phyloP scores from a whole-genome alignment of 2,329 filamentous ascomycete species.

The Talaromyces sp. region DNA sequence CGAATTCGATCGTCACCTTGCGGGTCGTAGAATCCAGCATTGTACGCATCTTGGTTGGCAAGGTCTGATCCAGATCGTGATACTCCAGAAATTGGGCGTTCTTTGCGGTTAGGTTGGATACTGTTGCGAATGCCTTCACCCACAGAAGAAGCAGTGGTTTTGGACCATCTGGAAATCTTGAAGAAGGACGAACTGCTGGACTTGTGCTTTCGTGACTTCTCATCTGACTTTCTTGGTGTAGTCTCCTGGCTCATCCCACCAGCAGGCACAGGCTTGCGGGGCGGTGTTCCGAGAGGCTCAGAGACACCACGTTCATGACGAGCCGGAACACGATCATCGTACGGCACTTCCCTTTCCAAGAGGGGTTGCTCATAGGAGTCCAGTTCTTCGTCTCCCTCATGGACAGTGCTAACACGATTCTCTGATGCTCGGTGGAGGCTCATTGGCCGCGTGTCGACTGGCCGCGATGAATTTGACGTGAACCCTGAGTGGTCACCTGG shows the following conservation, averaged over 20 bases:
- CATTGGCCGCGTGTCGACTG: conserved; percentile 35
- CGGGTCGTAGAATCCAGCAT: conserved; percentile 40
- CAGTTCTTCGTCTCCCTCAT: conserved; percentile 74
- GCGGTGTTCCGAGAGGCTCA: conserved; percentile 41
- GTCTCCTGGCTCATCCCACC: conserved; percentile 67
- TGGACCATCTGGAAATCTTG: conserved; percentile 95
- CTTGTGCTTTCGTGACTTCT: conserved; percentile 83
- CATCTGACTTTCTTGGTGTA: conserved; percentile 59
- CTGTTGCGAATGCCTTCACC: conserved; percentile 71
- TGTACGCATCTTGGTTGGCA: conserved; percentile 57
- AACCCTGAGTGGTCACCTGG: conserved; percentile 72
- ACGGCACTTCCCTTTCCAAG: conserved; percentile 52
- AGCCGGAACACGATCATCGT: conserved; percentile 51
- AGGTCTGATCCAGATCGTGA: conserved; percentile 77
- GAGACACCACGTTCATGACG: conserved; percentile 38
- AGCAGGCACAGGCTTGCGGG: conserved; percentile 35
- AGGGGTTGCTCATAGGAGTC: conserved; percentile 44
- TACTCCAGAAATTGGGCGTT: conserved; percentile 57
- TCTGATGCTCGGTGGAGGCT: conserved; percentile 56
- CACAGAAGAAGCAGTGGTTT: conserved; percentile 86
- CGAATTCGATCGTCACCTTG: conserved; percentile 42
- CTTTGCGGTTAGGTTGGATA: conserved; percentile 47
- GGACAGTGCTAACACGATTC: conserved; percentile 84
- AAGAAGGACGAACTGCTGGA: conserved; percentile 76
- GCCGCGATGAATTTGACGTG: conserved; percentile 54